Evolutionary conservation across 2,329 filamentous ascomycete genomes (phyloP).

Genomic region (Aspergillus fructus): DNA sequence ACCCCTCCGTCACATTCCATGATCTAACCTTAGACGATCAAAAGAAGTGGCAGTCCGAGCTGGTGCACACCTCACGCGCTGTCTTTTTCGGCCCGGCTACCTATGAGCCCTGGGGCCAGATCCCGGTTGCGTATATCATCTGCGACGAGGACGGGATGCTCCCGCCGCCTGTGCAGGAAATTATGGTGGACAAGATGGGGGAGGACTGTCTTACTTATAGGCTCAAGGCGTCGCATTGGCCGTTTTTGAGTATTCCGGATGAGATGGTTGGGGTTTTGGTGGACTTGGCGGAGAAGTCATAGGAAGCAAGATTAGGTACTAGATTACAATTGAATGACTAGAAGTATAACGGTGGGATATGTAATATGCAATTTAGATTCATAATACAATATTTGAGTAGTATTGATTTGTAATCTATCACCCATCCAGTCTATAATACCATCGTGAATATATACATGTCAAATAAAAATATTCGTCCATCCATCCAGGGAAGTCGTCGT

Average conservation of each 20-base stretch:
- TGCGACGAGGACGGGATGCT: conserved; percentile 38
- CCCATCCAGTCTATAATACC: conserved; percentile 19
- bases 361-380: too few species aligned
- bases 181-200: conserved; percentile 28
- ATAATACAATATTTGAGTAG: not conserved
- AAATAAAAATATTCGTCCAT: conserved; percentile 16
- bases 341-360: too few species aligned
- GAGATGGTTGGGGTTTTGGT: conserved; percentile 33
- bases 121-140: conserved; percentile 36
- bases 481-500: conserved; percentile 20
- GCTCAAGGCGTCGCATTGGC: conserved; percentile 40
- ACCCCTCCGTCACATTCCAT: conserved; percentile 7
- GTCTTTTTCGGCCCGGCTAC: conserved; percentile 27
- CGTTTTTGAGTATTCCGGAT: conserved; percentile 41
- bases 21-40: conserved; percentile 27
- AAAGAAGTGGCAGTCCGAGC: conserved; percentile 19
- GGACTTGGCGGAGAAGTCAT: not conserved
- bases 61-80: conserved; percentile 26
- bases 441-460: conserved; percentile 14
- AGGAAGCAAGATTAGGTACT: too few species aligned
- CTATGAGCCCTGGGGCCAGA: conserved; percentile 34
- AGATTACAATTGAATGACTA: too few species aligned
- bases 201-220: conserved; percentile 28
- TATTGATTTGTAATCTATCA: conserved; percentile 12
- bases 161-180: conserved; percentile 30